phyloP scores from a whole-genome alignment of 1,284 basidiomycete genomes.

The Cronartium quercuum region DNA sequence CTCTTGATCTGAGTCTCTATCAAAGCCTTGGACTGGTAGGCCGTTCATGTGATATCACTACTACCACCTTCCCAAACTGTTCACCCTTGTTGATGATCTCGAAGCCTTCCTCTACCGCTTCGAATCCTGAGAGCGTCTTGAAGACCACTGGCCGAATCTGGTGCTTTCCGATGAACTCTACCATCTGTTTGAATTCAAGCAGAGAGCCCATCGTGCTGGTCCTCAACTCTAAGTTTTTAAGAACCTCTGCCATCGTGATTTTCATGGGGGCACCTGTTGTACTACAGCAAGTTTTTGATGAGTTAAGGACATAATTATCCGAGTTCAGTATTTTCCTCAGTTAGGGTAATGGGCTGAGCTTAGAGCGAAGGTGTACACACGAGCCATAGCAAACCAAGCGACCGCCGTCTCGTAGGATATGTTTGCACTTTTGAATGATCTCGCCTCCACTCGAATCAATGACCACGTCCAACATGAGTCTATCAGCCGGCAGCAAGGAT shows the following conservation, averaged over 20 bases:
- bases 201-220: slow-evolving; percentile 26
- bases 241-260: slow-evolving; percentile 26
- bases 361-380: not conserved
- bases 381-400: slow-evolving; percentile 27
- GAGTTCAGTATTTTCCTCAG: not conserved
- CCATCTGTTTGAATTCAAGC: slow-evolving; percentile 28
- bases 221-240: slow-evolving; percentile 17
- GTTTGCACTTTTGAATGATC: slow-evolving; percentile 12
- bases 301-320: not conserved
- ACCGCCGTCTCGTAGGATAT: slow-evolving; percentile 16
- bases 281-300: not conserved
- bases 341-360: not conserved
- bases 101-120: slow-evolving; percentile 20
- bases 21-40: not conserved
- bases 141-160: slow-evolving; percentile 12
- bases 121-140: slow-evolving; percentile 6
- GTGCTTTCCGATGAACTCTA: slow-evolving; percentile 16
- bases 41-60: slow-evolving; percentile 3
- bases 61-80: slow-evolving; percentile 32
- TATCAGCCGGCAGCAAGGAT: slow-evolving; percentile 10
- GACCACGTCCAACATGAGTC: slow-evolving; percentile 11
- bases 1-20: too few species aligned
- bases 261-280: slow-evolving; percentile 7
- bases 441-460: slow-evolving; percentile 31
- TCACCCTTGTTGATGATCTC: slow-evolving; percentile 20